Percentiles rank a stretch among this genome's conserved stretches.
These are phyloP conservation scores for Helminthosporium solani DNA, from an alignment of 2,329 filamentous ascomycete genomes.

Conservation along the genomic window DNA sequence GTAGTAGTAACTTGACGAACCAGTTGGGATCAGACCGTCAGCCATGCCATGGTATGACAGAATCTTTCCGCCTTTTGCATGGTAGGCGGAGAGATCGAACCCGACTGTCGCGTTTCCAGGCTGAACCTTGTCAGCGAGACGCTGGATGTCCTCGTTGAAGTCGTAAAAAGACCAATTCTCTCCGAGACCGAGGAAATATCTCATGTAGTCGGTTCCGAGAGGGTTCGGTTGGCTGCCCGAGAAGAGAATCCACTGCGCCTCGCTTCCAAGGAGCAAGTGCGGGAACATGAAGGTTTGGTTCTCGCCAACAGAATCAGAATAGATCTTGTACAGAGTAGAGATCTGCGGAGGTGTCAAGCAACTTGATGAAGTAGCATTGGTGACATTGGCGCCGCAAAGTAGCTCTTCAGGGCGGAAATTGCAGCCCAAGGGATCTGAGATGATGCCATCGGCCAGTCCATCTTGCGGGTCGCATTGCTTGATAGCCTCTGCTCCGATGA, in stretches of 20 bases:
- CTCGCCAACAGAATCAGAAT: conserved; percentile 44
- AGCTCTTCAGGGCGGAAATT: conserved; percentile 45
- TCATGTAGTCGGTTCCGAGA: conserved; percentile 42
- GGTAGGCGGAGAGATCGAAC: conserved; percentile 51
- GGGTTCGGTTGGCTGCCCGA: conserved; percentile 39
- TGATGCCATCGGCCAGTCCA: conserved; percentile 50
- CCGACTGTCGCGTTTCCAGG: conserved; percentile 54
- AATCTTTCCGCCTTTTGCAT: conserved; percentile 44
- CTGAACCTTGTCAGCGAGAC: conserved; percentile 43
- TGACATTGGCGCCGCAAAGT: conserved; percentile 37
- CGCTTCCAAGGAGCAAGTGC: conserved; percentile 41
- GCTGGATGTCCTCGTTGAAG: conserved; percentile 44
- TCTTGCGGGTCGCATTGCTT: conserved; percentile 55
- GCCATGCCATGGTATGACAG: conserved; percentile 48
- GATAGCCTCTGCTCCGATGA: conserved; percentile 47
- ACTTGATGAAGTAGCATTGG: conserved; percentile 31
- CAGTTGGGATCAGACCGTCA: conserved; percentile 52
- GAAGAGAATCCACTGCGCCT: conserved; percentile 43
- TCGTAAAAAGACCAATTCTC: conserved; percentile 42
- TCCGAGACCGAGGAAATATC: conserved; percentile 47
- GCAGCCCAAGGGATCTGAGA: conserved; percentile 49
- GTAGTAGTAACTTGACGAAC: conserved; percentile 55
- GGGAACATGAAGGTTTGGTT: conserved; percentile 48
- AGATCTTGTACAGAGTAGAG: conserved; percentile 45
- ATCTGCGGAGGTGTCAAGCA: conserved; percentile 50